Conservation (phyloP, 345 rosid species). For the Rhizophora apiculata region DNA sequence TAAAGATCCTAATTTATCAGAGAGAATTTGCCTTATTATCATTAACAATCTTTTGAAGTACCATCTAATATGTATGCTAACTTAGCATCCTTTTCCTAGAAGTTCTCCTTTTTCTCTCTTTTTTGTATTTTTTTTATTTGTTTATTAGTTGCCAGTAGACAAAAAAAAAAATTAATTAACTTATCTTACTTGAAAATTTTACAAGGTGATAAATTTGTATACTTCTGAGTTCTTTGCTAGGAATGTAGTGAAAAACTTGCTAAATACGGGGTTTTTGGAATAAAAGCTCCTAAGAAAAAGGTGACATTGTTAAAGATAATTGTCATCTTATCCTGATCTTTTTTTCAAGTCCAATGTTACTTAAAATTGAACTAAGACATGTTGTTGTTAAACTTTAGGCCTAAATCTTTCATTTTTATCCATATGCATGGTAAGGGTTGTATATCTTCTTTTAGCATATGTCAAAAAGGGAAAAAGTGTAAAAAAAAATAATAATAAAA, state of each 20-base stretch:
- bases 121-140: not conserved
- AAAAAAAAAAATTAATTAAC: not conserved
- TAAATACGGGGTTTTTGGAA: conserved; percentile 90
- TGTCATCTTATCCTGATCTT: not conserved
- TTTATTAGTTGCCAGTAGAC: not conserved
- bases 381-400: not conserved
- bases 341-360: not conserved
- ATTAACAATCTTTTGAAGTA: conserved; percentile 91
- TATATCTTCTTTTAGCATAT: too few species aligned
- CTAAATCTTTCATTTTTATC: not conserved
- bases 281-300: conserved; percentile 85
- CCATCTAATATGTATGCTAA: conserved; percentile 70
- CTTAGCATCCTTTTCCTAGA: not conserved
- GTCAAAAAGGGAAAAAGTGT: not conserved
- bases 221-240: conserved; percentile 29
- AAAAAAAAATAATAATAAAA: not conserved
- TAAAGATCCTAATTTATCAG: conserved; percentile 87
- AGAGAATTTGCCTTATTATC: conserved; percentile 85
- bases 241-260: conserved; percentile 92
- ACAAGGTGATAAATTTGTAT: not conserved
- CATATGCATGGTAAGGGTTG: not conserved
- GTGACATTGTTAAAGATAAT: conserved; percentile 27
- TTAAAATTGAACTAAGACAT: not conserved
- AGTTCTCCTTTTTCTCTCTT: not conserved
- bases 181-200: not conserved